These are phyloP conservation scores for Cryptococcus sp. DNA, from an alignment of 1,284 basidiomycete genomes.

Conservation along the genomic window DNA sequence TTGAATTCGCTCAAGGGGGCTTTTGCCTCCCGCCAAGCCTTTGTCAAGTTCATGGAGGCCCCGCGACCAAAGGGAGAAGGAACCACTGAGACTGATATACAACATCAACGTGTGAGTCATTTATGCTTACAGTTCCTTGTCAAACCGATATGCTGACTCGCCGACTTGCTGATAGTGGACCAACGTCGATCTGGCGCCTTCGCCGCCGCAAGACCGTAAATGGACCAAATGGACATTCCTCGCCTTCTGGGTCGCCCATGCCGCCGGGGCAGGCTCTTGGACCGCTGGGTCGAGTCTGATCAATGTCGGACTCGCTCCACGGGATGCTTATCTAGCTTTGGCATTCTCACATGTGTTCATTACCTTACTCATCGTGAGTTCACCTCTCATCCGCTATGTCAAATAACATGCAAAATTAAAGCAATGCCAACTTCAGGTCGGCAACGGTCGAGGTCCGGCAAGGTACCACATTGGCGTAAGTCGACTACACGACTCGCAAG, in stretches of 20 bases:
- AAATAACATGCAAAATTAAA: background rate
- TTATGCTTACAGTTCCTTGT: background rate
- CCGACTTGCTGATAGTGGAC: constrained; percentile 14
- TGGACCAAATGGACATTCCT: constrained; percentile 22
- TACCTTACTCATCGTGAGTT: constrained; percentile 18
- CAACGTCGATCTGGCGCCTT: constrained; percentile 23
- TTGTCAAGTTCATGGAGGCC: constrained; percentile 18
- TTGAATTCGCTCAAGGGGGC: background rate
- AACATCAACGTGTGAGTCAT: constrained; percentile 10
- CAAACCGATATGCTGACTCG: background rate
- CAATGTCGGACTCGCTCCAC: constrained; percentile 15
- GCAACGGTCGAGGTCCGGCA: constrained; percentile 21
- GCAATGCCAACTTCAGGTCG: constrained; percentile 5
- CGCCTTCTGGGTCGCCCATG: constrained; percentile 22
- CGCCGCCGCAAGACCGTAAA: constrained; percentile 20
- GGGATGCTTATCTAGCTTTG: constrained; percentile 15
- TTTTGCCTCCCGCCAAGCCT: constrained; percentile 7
- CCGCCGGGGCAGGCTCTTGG: constrained; percentile 17
- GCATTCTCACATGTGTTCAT: constrained; percentile 16
- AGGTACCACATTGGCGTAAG: constrained; percentile 22
- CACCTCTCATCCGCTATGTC: background rate
- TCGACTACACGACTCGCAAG: background rate
- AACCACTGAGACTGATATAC: background rate
- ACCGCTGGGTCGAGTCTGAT: constrained; percentile 20
- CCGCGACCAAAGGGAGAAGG: constrained; percentile 7